These are phyloP conservation scores for Metschnikowia cubensis DNA, from an alignment of 805 yeast genomes.

Conservation along the genomic window DNA sequence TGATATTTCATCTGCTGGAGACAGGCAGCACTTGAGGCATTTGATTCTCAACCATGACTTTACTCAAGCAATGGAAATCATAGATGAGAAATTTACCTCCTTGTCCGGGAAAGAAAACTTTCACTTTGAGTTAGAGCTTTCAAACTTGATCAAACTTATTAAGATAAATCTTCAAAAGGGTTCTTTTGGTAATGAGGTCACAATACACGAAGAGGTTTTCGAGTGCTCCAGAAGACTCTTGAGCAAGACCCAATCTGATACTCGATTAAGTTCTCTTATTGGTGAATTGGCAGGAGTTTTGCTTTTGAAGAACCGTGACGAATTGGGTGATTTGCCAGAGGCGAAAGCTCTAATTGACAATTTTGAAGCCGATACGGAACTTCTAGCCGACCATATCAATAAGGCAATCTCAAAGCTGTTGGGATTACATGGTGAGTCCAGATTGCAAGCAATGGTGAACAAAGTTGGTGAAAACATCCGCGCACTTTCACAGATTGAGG, in stretches of 20 bases:
- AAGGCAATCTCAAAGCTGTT: constrained; percentile 21
- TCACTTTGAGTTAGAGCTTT: constrained; percentile 25
- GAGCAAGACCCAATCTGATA: not conserved
- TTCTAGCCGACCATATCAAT: constrained; percentile 22
- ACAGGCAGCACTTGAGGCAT: constrained; percentile 6
- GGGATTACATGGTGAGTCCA: constrained; percentile 26
- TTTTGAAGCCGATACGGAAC: constrained; percentile 20
- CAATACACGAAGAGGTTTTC: constrained; percentile 13
- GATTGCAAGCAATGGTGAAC: constrained; percentile 29
- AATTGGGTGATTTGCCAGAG: constrained; percentile 7
- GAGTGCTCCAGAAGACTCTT: not conserved
- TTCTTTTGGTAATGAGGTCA: constrained; percentile 19
- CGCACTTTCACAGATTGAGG: constrained; percentile 28
- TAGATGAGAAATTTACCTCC: constrained; percentile 5
- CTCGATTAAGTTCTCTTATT: not conserved
- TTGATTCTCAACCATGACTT: constrained; percentile 8
- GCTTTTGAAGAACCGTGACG: constrained; percentile 5
- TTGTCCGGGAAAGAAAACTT: constrained; percentile 8
- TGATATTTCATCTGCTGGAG: constrained; percentile 3
- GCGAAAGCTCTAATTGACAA: constrained; percentile 17
- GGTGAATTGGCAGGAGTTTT: constrained; percentile 13
- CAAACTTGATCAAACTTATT: constrained; percentile 23
- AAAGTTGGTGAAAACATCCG: constrained; percentile 30
- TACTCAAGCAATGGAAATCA: constrained; percentile 5
- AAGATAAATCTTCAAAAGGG: constrained; percentile 20